Evolutionary conservation across 441 rosid species (phyloP).

Genomic region (Melastoma candidum): DNA sequence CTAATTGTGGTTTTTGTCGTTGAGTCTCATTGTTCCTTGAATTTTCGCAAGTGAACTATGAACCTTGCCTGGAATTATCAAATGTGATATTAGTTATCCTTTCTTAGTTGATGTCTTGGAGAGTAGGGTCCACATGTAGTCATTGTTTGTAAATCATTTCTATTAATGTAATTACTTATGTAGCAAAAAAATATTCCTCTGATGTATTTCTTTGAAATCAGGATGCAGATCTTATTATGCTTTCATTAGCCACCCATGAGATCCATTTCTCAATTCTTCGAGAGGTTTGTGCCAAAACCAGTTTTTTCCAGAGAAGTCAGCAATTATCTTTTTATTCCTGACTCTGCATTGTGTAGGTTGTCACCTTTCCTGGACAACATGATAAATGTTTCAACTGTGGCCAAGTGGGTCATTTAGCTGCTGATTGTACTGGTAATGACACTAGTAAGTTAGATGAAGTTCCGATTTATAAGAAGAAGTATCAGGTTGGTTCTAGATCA

Average conservation of each 20-base stretch:
- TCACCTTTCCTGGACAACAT: constrained; percentile 86
- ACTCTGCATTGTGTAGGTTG: constrained; percentile 42
- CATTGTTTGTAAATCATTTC: too few species aligned
- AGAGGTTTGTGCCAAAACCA: constrained; percentile 46
- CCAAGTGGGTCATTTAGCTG: constrained; percentile 91
- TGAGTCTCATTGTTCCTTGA: constrained; percentile 8
- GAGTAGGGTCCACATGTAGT: too few species aligned
- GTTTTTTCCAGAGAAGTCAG: constrained; percentile 5
- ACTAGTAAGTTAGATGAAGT: constrained; percentile 43
- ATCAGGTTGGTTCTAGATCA: constrained; percentile 55
- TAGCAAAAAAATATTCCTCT: constrained; percentile 2
- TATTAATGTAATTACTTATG: not conserved
- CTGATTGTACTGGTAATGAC: constrained; percentile 66
- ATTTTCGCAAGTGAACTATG: not conserved
- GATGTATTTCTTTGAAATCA: constrained; percentile 21
- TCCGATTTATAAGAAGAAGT: constrained; percentile 91
- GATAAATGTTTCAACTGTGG: constrained; percentile 90
- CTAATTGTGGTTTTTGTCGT: not conserved
- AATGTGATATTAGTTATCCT: too few species aligned
- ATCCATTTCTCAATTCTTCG: constrained; percentile 93
- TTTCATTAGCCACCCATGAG: constrained; percentile 92
- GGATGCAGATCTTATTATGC: constrained; percentile 99
- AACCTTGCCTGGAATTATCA: not conserved
- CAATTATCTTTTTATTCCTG: constrained; percentile 9
- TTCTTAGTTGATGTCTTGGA: too few species aligned